phyloP scores from a whole-genome alignment of 345 rosid species.

The Lepidium sativum region DNA sequence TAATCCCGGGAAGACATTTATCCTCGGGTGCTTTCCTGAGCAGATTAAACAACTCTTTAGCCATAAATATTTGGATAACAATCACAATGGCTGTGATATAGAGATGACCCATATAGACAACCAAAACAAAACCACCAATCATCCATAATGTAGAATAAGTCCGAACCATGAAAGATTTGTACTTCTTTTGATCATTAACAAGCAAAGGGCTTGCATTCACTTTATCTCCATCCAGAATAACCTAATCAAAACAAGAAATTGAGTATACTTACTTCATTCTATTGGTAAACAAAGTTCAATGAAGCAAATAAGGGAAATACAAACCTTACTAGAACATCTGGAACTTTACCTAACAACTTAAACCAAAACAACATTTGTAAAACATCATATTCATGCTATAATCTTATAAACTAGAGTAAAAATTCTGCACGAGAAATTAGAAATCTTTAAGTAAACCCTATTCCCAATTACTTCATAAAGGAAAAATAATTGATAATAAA shows the following conservation, averaged over 20 bases:
- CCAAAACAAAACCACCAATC: constrained; percentile 73
- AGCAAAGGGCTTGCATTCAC: constrained; percentile 55
- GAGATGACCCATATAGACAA: constrained; percentile 96
- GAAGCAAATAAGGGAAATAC: not conserved
- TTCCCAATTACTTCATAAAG: not conserved
- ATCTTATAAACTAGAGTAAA: not conserved
- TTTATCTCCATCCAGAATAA: constrained; percentile 40
- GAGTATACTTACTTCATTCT: not conserved
- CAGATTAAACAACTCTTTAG: constrained; percentile 77
- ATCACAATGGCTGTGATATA: constrained; percentile 94
- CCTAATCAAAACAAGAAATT: constrained; percentile 33
- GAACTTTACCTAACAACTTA: not conserved
- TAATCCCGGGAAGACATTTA: constrained; percentile 72
- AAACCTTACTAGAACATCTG: constrained; percentile 53
- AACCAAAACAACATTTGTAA: not conserved
- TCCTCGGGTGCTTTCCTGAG: constrained; percentile 86
- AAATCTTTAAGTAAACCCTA: not conserved
- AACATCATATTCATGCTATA: not conserved
- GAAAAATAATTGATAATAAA: not conserved
- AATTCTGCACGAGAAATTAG: not conserved
- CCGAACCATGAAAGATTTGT: constrained; percentile 70
- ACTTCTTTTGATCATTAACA: constrained; percentile 68
- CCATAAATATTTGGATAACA: constrained; percentile 91
- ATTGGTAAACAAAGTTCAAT: not conserved
- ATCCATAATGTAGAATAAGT: constrained; percentile 80